Percentiles rank a stretch among this genome's conserved stretches.
Conservation (phyloP, 805 yeast genomes). For the Pichia thaimueangensis region DNA sequence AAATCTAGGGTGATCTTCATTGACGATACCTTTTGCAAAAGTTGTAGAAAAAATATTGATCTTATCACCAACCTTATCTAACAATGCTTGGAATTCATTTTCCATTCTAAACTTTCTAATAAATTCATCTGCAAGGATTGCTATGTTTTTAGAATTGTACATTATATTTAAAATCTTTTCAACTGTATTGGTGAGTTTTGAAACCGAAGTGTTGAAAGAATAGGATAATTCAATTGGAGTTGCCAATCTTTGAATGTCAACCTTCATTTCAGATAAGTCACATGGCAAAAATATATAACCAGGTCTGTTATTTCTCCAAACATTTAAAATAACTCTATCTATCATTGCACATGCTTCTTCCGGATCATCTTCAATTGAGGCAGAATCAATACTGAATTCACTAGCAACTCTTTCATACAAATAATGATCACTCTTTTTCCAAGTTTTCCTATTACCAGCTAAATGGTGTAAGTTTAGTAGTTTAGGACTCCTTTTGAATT, state of each 20-base stretch:
- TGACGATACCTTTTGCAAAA: slow-evolving; percentile 34
- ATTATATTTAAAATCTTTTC: slow-evolving; percentile 30
- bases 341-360: slow-evolving; percentile 51
- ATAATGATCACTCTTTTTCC: slow-evolving; percentile 55
- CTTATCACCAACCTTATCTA: slow-evolving; percentile 28
- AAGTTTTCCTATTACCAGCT: slow-evolving; percentile 44
- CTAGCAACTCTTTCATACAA: slow-evolving; percentile 59
- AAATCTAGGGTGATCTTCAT: slow-evolving; percentile 36
- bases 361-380: slow-evolving; percentile 38
- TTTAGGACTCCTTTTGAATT: slow-evolving; percentile 14
- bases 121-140: slow-evolving; percentile 39
- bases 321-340: slow-evolving; percentile 56
- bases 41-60: slow-evolving; percentile 37
- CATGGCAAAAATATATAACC: slow-evolving; percentile 78
- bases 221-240: slow-evolving; percentile 23
- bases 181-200: slow-evolving; percentile 20
- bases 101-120: slow-evolving; percentile 34
- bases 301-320: slow-evolving; percentile 61
- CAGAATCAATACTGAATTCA: slow-evolving; percentile 49
- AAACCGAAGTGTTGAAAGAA: slow-evolving; percentile 16
- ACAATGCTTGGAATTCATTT: slow-evolving; percentile 24
- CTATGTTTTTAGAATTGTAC: slow-evolving; percentile 34
- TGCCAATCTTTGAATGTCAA: slow-evolving; percentile 33
- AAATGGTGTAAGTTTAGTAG: slow-evolving; percentile 46
- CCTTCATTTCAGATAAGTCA: slow-evolving; percentile 54